These are phyloP conservation scores for Anethum foeniculum DNA, from an alignment of 140 eudicot genomes.

Conservation along the genomic window DNA sequence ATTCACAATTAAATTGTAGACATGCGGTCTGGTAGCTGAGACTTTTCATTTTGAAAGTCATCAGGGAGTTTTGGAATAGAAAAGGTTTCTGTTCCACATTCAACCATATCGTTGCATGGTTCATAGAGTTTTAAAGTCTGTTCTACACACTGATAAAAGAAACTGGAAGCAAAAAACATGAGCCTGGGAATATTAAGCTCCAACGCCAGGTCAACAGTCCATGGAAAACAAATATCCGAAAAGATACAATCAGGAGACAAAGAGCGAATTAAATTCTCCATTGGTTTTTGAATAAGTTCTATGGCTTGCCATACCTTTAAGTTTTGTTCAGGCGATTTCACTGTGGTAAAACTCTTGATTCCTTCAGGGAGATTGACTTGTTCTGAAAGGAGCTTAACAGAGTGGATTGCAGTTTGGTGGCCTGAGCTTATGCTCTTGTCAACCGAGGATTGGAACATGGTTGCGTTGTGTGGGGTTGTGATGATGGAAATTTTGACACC, in stretches of 20 bases:
- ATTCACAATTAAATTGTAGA: background rate
- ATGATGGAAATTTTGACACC: background rate
- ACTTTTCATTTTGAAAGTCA: background rate
- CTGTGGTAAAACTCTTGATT: background rate
- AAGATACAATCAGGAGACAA: conserved; percentile 3
- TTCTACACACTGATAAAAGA: background rate
- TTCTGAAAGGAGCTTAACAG: background rate
- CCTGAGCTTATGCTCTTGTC: background rate
- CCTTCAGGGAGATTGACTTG: background rate
- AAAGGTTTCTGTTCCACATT: background rate
- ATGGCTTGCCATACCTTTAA: background rate
- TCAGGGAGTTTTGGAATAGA: background rate
- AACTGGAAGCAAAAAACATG: conserved; percentile 4
- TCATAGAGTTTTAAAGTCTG: background rate
- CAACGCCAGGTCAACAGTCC: background rate
- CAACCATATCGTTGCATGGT: background rate
- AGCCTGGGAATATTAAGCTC: conserved; percentile 1
- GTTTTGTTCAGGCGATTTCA: background rate
- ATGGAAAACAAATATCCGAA: background rate
- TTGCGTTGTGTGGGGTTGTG: background rate
- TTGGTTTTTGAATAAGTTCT: background rate
- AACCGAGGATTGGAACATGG: background rate
- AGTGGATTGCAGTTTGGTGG: background rate
- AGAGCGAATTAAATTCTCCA: background rate
- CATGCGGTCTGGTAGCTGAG: background rate